Evolutionary conservation across 139 green algal genomes (phyloP), one percentile per base, ranked within the genome.

Genomic region (Nannochloris sp.): DNA sequence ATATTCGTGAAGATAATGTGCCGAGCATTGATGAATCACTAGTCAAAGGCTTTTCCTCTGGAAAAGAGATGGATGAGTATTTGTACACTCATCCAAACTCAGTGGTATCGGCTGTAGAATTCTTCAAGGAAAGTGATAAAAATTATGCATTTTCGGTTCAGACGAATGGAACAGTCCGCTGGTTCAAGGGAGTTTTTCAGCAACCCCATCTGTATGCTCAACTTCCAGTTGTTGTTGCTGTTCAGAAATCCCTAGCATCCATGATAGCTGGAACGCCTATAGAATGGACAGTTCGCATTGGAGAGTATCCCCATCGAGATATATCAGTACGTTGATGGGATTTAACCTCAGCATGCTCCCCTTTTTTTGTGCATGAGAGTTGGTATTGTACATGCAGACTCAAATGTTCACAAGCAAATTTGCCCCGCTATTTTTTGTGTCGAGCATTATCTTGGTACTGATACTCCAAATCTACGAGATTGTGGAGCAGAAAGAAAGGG

Each of bases 161-260:
- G 58, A 78, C 65, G 31, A 90, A 90, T 69, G 72, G 44, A 43
- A 81, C 64, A 19, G 64, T 62, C 44, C 60, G 80, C 55, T 81
- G 69, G 69, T 83, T 85, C 61, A 82, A 86, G 51, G 84, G 84
- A 18, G 15, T 61, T 4, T 90, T 75, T 36, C 73, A 88, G 64
- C 53, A 84, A 56, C 71, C 78, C 31, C 85, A 81, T 67, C 70
- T 71, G 1, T 85, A 87, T 61, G 65, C 81, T n/a, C 75, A 78
- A 58, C 48, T 90, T 23, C 84, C 84, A 5, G 62, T 90, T 18
- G 82, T 92, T 70, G 62, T 73, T 44, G 83, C 83, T 15, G 72
- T 79, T n/a, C 78, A 90, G 60, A 61, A 85, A n/a, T 78, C 87
- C 64, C 68, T 83, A 29, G 55, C 60, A 1, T 61, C 71, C 11